Conservation (phyloP, 2,329 filamentous ascomycete genomes). For the Colletotrichum euphorbiae region DNA sequence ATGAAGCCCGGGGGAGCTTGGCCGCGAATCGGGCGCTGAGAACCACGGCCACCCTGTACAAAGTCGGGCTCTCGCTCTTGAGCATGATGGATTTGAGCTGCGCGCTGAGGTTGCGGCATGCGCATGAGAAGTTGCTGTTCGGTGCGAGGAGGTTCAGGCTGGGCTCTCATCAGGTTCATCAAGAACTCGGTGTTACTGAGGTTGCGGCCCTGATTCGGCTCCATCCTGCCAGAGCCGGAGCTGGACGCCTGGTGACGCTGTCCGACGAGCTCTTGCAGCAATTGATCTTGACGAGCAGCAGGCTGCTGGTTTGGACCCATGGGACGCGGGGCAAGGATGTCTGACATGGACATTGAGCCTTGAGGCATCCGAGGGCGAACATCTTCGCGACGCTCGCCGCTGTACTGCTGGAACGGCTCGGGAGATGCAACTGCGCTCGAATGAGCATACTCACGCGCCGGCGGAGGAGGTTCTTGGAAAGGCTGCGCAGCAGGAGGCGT, state of each 20-base stretch:
- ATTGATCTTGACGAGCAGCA: constrained; percentile 65
- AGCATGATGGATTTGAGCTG: constrained; percentile 59
- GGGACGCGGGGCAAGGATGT: constrained; percentile 64
- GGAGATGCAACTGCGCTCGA: constrained; percentile 57
- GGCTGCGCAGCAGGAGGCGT: constrained; percentile 59
- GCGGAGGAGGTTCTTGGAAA: constrained; percentile 55
- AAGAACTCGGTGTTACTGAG: constrained; percentile 84
- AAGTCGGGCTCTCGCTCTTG: constrained; percentile 63
- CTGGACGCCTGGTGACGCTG: constrained; percentile 68
- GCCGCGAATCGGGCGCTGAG: constrained; percentile 56
- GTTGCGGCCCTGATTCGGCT: constrained; percentile 57
- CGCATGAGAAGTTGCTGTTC: constrained; percentile 63
- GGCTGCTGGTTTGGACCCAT: constrained; percentile 61
- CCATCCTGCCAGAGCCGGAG: constrained; percentile 60
- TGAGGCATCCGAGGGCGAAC: constrained; percentile 55
- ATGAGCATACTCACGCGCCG: constrained; percentile 43
- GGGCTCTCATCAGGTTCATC: constrained; percentile 80
- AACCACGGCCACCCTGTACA: constrained; percentile 48
- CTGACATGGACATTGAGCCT: constrained; percentile 57
- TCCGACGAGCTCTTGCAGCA: constrained; percentile 70
- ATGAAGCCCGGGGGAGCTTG: constrained; percentile 64
- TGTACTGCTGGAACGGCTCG: constrained; percentile 61
- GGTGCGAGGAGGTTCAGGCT: constrained; percentile 61
- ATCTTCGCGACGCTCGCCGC: constrained; percentile 59
- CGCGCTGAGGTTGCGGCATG: constrained; percentile 63